These are phyloP conservation scores for Clavispora asparagi DNA, from an alignment of 805 yeast species.

Conservation along the genomic window DNA sequence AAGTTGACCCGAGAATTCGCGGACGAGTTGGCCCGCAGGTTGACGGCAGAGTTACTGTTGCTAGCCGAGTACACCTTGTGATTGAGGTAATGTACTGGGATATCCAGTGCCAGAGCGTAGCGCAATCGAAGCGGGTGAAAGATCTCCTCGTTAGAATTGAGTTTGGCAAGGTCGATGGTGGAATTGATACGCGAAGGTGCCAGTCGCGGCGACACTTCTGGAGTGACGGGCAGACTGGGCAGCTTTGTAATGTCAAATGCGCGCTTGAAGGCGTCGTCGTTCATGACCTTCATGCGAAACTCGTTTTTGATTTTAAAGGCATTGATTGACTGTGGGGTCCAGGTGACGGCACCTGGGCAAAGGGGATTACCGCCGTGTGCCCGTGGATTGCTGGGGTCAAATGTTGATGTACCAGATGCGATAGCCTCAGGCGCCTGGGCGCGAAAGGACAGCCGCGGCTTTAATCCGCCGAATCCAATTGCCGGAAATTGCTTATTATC, in stretches of 20 bases:
- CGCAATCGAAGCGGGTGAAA: slow-evolving; percentile 35
- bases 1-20: neutral
- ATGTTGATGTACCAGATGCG: neutral
- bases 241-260: slow-evolving; percentile 25
- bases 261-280: slow-evolving; percentile 32
- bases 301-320: slow-evolving; percentile 27
- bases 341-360: slow-evolving; percentile 36
- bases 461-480: slow-evolving; percentile 12
- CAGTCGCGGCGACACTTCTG: slow-evolving; percentile 39
- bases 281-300: slow-evolving; percentile 32
- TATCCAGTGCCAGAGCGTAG: slow-evolving; percentile 34
- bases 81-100: slow-evolving; percentile 34
- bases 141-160: slow-evolving; percentile 29
- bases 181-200: slow-evolving; percentile 39
- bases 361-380: slow-evolving; percentile 20
- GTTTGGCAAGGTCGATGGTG: slow-evolving; percentile 34
- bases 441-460: slow-evolving; percentile 33
- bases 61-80: slow-evolving; percentile 37
- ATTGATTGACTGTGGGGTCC: slow-evolving; percentile 29
- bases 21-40: slow-evolving; percentile 18
- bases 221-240: slow-evolving; percentile 33
- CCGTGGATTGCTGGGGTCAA: slow-evolving; percentile 1
- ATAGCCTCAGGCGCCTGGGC: slow-evolving; percentile 11
- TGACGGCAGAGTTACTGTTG: slow-evolving; percentile 9
- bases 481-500: slow-evolving; percentile 11